These are phyloP conservation scores for Solanum acaule DNA, from an alignment of 257 asterid species.

Conservation along the genomic window DNA sequence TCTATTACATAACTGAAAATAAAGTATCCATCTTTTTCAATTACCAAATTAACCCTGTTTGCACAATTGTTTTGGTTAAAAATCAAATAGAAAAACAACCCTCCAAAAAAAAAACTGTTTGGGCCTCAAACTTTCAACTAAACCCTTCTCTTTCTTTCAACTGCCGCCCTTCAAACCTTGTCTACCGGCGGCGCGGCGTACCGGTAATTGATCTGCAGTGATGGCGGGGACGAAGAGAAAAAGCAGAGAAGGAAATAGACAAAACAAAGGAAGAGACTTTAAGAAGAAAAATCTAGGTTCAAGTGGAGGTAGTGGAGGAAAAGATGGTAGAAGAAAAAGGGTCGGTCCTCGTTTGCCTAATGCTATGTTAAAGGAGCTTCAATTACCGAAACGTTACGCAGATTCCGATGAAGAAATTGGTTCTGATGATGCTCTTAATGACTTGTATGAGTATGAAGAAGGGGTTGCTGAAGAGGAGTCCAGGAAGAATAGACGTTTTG, in stretches of 20 bases:
- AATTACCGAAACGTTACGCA: not conserved
- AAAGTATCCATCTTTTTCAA: no score
- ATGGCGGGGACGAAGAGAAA: not conserved
- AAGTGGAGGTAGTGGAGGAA: not conserved
- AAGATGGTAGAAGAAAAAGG: not conserved
- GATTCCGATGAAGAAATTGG: conserved; percentile 23
- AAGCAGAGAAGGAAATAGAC: not conserved
- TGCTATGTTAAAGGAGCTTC: not conserved
- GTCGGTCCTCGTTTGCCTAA: not conserved
- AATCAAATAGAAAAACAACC: no score
- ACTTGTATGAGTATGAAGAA: conserved; percentile 80
- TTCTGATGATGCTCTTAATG: conserved; percentile 21
- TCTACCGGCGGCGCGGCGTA: not conserved
- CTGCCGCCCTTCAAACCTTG: not conserved
- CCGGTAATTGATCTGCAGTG: not conserved
- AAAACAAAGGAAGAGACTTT: not conserved
- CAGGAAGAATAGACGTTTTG: conserved; percentile 62
- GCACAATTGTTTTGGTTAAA: no score
- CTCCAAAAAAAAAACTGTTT: not conserved
- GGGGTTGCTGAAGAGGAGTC: conserved; percentile 70
- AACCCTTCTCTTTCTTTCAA: not conserved
- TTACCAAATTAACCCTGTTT: no score
- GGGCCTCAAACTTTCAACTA: not conserved
- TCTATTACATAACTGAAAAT: no score
- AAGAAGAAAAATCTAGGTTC: not conserved